phyloP scores from a whole-genome alignment of 129 eudicot species.

The Flaveria sonorensis region DNA sequence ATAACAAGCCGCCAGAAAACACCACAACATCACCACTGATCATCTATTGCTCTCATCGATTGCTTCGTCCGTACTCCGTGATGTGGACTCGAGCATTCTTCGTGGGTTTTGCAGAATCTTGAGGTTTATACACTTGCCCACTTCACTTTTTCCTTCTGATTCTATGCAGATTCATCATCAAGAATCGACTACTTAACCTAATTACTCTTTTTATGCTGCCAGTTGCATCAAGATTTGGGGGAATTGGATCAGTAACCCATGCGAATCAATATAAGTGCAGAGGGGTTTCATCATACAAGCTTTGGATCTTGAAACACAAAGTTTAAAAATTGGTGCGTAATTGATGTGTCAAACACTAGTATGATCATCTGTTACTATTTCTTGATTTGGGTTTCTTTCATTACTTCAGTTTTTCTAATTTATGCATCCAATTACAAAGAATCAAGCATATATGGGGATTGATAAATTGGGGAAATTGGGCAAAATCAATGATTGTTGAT shows the following conservation, averaged over 20 bases:
- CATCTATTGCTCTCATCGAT: neutral
- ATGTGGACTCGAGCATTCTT: neutral
- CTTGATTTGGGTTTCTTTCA: neutral
- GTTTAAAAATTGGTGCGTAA: constrained; percentile 3
- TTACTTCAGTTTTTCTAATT: neutral
- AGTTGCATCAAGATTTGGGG: constrained; percentile 15
- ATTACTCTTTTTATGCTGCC: neutral
- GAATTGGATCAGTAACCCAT: constrained; percentile 19
- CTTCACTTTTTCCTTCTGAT: too few relatives aligned
- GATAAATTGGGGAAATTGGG: neutral
- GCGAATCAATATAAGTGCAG: constrained; percentile 6
- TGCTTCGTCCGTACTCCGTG: neutral
- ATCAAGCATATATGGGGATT: neutral
- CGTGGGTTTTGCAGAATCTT: constrained; percentile 13
- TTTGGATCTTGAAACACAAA: constrained; percentile 9
- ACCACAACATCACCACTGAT: constrained; percentile 3
- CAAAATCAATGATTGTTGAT: too few relatives aligned
- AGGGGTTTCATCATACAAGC: neutral
- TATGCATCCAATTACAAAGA: neutral
- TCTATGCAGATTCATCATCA: constrained; percentile 11
- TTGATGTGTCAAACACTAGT: constrained; percentile 17
- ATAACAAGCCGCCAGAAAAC: constrained; percentile 10
- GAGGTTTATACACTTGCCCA: neutral
- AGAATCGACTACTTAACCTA: neutral
- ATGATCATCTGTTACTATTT: constrained; percentile 3